Evolutionary conservation across 768 basidiomycete genomes (phyloP), one percentile per base, ranked within the genome.

Genomic region (Suillus fuscotomentosus): DNA sequence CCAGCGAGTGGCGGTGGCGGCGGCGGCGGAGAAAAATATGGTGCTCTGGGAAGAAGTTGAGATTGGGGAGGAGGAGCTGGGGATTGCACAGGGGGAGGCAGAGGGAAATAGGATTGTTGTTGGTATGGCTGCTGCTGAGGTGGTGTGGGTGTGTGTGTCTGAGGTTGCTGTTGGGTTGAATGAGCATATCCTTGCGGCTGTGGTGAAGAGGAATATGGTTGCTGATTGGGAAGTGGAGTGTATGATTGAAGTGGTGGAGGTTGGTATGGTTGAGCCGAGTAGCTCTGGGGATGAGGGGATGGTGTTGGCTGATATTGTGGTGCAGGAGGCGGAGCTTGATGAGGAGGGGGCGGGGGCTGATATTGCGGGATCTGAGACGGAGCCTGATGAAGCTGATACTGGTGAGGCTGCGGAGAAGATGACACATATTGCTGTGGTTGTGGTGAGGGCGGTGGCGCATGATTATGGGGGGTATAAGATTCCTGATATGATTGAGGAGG

Each of bases 251-350:
- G 69, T 8, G 51, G 66, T 27, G 62, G 65, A 36, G 50, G 60
- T 42, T 66, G 50, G 55, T 60, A 64, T n/a, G 71, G 68, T 42
- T 70, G 27, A 22, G 73, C 20, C 24, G 51, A 54, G 24, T 45
- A 34, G 36, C 63, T 36, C 61, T 48, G 67, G 45, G 41, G 80
- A 79, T 50, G 76, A 66, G 1, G 79, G 78, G 70, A 80, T 82
- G 22, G 71, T 70, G 55, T 11, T n/a, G 34, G 36, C 20, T 54
- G 53, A 36, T 54, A 54, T 38, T 54, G 53, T 71, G 11, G 68
- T 56, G 4, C 65, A 47, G 63, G 66, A 47, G 41, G 53, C 27
- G 20, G 65, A 57, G 67, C 65, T 5, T 51, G 61, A 51, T 65
- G 55, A 20, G 64, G 64, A 77, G 70, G 81, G 82, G 27, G 70